Evolutionary conservation across 371 early-diverging fungal species (phyloP).

Genomic region (Furculomyces boomerangus): DNA sequence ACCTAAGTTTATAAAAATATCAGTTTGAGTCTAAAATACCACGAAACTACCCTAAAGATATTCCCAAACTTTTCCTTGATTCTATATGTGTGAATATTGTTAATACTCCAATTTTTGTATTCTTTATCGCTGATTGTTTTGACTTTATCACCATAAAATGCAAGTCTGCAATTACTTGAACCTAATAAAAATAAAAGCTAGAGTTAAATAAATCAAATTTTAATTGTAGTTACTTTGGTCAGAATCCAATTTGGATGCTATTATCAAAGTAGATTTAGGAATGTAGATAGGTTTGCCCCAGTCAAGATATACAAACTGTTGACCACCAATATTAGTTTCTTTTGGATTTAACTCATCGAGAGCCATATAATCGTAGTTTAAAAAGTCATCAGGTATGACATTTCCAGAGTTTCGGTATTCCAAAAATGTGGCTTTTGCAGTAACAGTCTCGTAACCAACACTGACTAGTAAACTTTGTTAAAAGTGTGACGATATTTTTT

Average conservation of each 20-base stretch:
- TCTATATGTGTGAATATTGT: neutral
- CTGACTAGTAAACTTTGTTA: too few species aligned
- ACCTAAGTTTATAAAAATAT: neutral
- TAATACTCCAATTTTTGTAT: neutral
- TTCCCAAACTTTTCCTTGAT: neutral
- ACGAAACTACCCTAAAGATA: neutral
- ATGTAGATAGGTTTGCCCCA: neutral
- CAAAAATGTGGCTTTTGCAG: neutral
- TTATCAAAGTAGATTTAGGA: neutral
- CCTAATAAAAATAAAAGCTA: neutral
- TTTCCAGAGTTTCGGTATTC: neutral
- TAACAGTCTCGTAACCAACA: neutral
- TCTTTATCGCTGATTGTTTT: neutral
- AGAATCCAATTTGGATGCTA: neutral
- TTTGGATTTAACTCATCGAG: neutral
- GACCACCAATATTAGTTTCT: neutral
- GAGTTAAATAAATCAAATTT: neutral
- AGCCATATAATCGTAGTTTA: neutral
- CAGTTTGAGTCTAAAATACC: neutral
- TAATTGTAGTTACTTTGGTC: neutral
- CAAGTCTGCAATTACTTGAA: neutral
- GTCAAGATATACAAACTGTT: neutral
- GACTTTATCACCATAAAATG: neutral
- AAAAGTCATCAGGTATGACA: neutral
- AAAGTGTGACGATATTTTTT: too few species aligned